Conservation (phyloP, 768 basidiomycete genomes). For the Hygrophoropsis aurantiaca region DNA sequence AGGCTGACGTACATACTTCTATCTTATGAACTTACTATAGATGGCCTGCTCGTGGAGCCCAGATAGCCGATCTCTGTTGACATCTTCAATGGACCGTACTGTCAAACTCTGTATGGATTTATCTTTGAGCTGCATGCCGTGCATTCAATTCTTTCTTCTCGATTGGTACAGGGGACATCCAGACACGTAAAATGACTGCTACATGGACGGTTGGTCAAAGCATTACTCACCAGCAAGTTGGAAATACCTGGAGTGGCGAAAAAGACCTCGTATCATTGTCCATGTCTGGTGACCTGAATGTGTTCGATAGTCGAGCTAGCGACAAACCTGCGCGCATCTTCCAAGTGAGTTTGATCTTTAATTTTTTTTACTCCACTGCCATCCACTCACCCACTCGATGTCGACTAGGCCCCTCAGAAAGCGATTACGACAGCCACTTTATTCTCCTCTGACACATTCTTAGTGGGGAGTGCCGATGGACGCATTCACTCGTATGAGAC, state of each 20-base stretch:
- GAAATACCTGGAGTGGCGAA: conserved; percentile 78
- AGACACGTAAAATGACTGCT: conserved; percentile 61
- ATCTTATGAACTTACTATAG: conserved; percentile 29
- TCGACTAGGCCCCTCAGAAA: conserved; percentile 72
- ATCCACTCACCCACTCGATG: too few species aligned
- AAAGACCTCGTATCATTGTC: conserved; percentile 80
- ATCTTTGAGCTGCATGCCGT: neutral
- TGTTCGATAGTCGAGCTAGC: conserved; percentile 74
- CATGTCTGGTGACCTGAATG: conserved; percentile 74
- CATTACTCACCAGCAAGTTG: conserved; percentile 82
- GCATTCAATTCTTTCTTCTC: neutral
- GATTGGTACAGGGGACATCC: conserved; percentile 68
- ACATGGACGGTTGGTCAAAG: conserved; percentile 75
- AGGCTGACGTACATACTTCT: neutral
- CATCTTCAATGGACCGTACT: conserved; percentile 83
- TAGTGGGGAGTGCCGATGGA: conserved; percentile 81
- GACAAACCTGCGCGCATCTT: conserved; percentile 62
- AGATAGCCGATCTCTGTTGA: conserved; percentile 70
- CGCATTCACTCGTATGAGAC: conserved; percentile 66
- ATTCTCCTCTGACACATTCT: conserved; percentile 56
- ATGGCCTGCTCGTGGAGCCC: conserved; percentile 81
- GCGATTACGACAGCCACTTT: conserved; percentile 66
- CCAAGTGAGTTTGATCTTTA: too few species aligned
- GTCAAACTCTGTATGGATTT: conserved; percentile 76
- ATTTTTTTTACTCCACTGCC: too few species aligned